A percentile compares a stretch with the other conserved stretches of the same genome.
Conservation (phyloP, 768 basidiomycete genomes). For the Serpula lacrymans region DNA sequence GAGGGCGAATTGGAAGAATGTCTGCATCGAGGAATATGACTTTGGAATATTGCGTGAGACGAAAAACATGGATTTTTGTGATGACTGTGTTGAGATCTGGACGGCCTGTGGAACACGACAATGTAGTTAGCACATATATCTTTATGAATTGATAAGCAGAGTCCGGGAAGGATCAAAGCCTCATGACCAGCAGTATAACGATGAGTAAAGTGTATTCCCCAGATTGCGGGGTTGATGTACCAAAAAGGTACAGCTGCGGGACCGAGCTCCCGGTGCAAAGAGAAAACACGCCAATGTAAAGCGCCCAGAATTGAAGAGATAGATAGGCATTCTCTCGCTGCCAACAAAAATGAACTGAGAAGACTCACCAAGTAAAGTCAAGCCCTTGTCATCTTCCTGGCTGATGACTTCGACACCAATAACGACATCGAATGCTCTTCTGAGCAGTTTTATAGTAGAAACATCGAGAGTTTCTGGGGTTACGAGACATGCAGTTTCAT, state of each 20-base stretch:
- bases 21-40: slow-evolving; percentile 92
- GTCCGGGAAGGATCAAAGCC: slow-evolving; percentile 11
- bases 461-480: slow-evolving; percentile 94
- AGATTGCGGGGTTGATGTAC: slow-evolving; percentile 7
- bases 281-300: no score
- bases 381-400: slow-evolving; percentile 58
- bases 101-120: slow-evolving; percentile 59
- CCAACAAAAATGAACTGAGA: slow-evolving; percentile 8
- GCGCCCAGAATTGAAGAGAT: not conserved
- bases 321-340: not conserved
- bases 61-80: slow-evolving; percentile 95
- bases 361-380: slow-evolving; percentile 80
- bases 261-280: no score
- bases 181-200: slow-evolving; percentile 18
- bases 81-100: slow-evolving; percentile 90
- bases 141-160: slow-evolving; percentile 2
- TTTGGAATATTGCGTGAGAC: slow-evolving; percentile 82
- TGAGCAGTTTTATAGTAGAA: slow-evolving; percentile 70
- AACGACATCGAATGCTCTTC: slow-evolving; percentile 79
- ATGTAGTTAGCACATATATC: slow-evolving; percentile 9
- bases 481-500: slow-evolving; percentile 83
- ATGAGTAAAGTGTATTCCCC: slow-evolving; percentile 10
- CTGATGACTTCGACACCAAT: slow-evolving; percentile 90
- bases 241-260: no score
- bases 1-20: slow-evolving; percentile 80